Percentiles rank a stretch among this genome's conserved stretches.
phyloP scores from a whole-genome alignment of 75 land plant species.

The Sequoia sempervirens region DNA sequence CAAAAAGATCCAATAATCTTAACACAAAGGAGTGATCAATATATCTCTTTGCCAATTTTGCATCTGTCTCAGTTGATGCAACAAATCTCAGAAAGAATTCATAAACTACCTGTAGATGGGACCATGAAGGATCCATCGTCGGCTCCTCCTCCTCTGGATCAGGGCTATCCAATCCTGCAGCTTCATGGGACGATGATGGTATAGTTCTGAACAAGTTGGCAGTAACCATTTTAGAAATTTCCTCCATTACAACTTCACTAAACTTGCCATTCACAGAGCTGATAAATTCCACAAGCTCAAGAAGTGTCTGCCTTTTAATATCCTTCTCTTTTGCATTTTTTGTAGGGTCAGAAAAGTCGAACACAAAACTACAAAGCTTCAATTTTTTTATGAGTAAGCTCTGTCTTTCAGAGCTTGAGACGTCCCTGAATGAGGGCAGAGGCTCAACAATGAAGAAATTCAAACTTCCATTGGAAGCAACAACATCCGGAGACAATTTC shows the following conservation, averaged over 20 bases:
- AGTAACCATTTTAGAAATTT: conserved; percentile 70
- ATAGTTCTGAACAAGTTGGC: conserved; percentile 65
- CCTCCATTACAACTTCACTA: conserved; percentile 61
- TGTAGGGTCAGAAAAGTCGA: conserved; percentile 77
- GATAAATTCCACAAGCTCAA: conserved; percentile 85
- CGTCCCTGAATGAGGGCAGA: conserved; percentile 73
- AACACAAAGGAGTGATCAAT: conserved; percentile 90
- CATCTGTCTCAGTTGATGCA: conserved; percentile 80
- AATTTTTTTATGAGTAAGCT: conserved; percentile 66
- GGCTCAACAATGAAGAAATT: conserved; percentile 35
- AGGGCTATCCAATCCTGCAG: conserved; percentile 49
- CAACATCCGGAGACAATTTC: conserved; percentile 4
- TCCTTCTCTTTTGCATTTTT: conserved; percentile 79
- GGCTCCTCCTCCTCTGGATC: conserved; percentile 92
- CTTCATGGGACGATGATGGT: conserved; percentile 62
- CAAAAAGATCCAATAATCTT: conserved; percentile 71
- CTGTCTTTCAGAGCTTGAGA: conserved; percentile 73
- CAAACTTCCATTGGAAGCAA: conserved; percentile 5
- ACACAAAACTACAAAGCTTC: conserved; percentile 56
- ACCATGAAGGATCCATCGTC: conserved; percentile 87
- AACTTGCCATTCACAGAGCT: conserved; percentile 69
- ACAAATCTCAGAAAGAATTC: conserved; percentile 79
- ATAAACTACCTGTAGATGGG: conserved; percentile 80
- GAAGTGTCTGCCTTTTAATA: conserved; percentile 68
- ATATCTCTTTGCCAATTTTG: conserved; percentile 81